phyloP scores from a whole-genome alignment of 768 basidiomycete genomes.

The Gelatoporia subvermispora region DNA sequence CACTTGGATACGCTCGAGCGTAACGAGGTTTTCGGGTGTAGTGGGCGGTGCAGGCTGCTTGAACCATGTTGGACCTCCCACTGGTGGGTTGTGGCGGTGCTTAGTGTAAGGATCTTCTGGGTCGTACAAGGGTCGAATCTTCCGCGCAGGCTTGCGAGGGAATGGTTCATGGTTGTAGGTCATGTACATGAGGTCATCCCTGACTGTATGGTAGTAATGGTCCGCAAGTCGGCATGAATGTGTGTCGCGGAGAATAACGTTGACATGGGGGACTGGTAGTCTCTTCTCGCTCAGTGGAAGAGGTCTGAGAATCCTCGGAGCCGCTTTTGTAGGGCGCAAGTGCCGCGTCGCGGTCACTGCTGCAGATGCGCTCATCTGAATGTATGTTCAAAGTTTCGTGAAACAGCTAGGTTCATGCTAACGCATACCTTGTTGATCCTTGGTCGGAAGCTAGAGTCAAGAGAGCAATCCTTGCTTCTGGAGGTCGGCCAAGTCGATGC shows the following conservation, averaged over 20 bases:
- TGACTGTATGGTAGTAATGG: conserved; percentile 80
- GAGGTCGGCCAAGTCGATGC: no score
- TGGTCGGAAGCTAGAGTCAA: no score
- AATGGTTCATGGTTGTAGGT: conserved; percentile 74
- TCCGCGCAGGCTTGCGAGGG: conserved; percentile 47
- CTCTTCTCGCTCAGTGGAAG: conserved; percentile 47
- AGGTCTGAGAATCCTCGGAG: conserved; percentile 16
- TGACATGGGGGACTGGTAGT: conserved; percentile 72
- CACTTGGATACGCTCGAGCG: conserved; percentile 79
- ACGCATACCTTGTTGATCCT: no score
- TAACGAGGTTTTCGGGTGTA: conserved; percentile 63
- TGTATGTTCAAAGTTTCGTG: no score
- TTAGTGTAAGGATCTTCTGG: conserved; percentile 78
- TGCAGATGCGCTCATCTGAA: conserved; percentile 15
- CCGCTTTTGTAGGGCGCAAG: conserved; percentile 15
- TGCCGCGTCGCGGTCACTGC: conserved; percentile 12
- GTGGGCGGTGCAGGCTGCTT: conserved; percentile 63
- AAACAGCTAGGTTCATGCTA: no score
- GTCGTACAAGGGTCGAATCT: conserved; percentile 67
- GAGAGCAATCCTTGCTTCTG: no score
- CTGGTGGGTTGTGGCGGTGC: conserved; percentile 69
- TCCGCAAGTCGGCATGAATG: conserved; percentile 69
- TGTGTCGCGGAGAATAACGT: conserved; percentile 62
- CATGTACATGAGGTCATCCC: conserved; percentile 92
- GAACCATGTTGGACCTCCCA: conserved; percentile 65